Percentiles rank a stretch among this genome's conserved stretches.
Conservation (phyloP, 805 yeast species). For the Candida coleopterorum region DNA sequence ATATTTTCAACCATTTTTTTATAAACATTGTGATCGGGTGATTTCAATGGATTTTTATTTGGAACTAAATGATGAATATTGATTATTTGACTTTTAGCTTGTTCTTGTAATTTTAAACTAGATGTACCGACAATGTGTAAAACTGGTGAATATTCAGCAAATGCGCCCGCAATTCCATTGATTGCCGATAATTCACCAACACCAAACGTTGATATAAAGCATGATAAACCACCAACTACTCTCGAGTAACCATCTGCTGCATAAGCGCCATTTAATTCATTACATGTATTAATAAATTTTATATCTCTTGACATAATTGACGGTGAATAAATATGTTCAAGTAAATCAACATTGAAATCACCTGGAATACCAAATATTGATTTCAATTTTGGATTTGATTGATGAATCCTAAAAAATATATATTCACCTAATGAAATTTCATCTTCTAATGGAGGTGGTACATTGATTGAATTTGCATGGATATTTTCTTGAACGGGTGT, state of each 20-base stretch:
- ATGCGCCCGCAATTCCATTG: slow-evolving; percentile 79
- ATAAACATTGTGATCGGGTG: slow-evolving; percentile 66
- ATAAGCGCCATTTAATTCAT: slow-evolving; percentile 86
- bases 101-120: slow-evolving; percentile 18
- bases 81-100: slow-evolving; percentile 17
- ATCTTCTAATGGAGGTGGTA: slow-evolving; percentile 4
- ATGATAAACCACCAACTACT: slow-evolving; percentile 55
- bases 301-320: slow-evolving; percentile 33
- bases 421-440: slow-evolving; percentile 60
- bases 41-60: slow-evolving; percentile 37
- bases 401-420: slow-evolving; percentile 51
- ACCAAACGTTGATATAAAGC: slow-evolving; percentile 69
- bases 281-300: slow-evolving; percentile 81
- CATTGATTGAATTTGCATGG: background rate
- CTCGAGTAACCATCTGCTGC: slow-evolving; percentile 87
- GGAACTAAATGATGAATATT: slow-evolving; percentile 61
- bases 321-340: slow-evolving; percentile 60
- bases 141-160: slow-evolving; percentile 74
- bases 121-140: slow-evolving; percentile 80
- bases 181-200: slow-evolving; percentile 86
- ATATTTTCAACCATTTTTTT: slow-evolving; percentile 56
- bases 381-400: slow-evolving; percentile 44
- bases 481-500: slow-evolving; percentile 2
- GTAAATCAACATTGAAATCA: slow-evolving; percentile 61
- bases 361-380: slow-evolving; percentile 79